Evolutionary conservation across 2,329 filamentous ascomycete genomes (phyloP).

Genomic region (Dactylellina drechsleri): DNA sequence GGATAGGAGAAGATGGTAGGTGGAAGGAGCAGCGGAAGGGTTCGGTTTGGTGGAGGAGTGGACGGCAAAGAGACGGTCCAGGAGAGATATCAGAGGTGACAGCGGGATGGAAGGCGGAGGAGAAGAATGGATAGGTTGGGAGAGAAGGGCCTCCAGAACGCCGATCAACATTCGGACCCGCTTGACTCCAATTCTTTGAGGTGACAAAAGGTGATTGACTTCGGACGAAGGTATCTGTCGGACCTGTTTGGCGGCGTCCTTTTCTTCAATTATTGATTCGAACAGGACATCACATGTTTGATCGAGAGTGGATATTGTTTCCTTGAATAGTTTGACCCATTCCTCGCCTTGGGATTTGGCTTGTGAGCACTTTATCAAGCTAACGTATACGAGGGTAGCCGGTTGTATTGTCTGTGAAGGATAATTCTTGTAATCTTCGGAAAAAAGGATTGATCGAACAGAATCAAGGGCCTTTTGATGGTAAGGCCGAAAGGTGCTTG

Average conservation of each 20-base stretch:
- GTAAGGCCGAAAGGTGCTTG: slow-evolving; percentile 58
- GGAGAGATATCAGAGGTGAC: slow-evolving; percentile 26
- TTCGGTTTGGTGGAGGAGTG: slow-evolving; percentile 30
- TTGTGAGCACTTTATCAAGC: slow-evolving; percentile 32
- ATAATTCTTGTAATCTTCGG: slow-evolving; percentile 34
- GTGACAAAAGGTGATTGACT: slow-evolving; percentile 33
- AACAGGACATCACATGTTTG: slow-evolving; percentile 45
- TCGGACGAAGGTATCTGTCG: slow-evolving; percentile 9
- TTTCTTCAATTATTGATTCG: slow-evolving; percentile 42
- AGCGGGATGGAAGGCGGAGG: slow-evolving; percentile 30
- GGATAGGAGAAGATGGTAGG: slow-evolving; percentile 32
- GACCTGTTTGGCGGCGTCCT: slow-evolving; percentile 23
- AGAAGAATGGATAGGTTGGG: slow-evolving; percentile 28
- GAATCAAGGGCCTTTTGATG: slow-evolving; percentile 43
- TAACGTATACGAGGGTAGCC: slow-evolving; percentile 25
- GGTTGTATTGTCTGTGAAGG: slow-evolving; percentile 7
- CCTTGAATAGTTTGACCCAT: slow-evolving; percentile 45
- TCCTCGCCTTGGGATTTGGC: slow-evolving; percentile 38
- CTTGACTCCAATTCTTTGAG: slow-evolving; percentile 30
- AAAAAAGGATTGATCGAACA: slow-evolving; percentile 34
- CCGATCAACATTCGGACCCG: slow-evolving; percentile 11
- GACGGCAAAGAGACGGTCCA: slow-evolving; percentile 40
- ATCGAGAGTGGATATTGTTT: slow-evolving; percentile 22
- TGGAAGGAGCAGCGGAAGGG: slow-evolving; percentile 18
- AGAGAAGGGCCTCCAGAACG: slow-evolving; percentile 19